Evolutionary conservation across 139 green algal species (phyloP).

Genomic region (Chlorella sp.): DNA sequence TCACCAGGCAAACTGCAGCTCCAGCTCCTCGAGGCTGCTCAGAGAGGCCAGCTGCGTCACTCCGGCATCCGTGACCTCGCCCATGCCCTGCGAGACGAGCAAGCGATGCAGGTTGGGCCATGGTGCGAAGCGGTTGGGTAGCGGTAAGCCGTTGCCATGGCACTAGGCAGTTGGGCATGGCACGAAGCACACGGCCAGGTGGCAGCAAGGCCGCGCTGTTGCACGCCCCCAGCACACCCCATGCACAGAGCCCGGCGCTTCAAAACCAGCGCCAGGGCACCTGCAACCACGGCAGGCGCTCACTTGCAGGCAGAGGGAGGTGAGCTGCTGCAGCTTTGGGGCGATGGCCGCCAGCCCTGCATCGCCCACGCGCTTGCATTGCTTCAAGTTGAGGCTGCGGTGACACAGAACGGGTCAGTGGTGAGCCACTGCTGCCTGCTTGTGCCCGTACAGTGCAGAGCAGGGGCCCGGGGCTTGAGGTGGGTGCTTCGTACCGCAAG

Average conservation of each 20-base stretch:
- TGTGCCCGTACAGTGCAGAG: too few species aligned
- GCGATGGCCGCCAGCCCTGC: conserved; percentile 39
- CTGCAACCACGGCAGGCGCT: too few species aligned
- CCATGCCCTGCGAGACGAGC: conserved; percentile 43
- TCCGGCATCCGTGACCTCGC: conserved; percentile 46
- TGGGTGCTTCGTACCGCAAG: too few species aligned
- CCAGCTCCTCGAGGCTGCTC: conserved; percentile 39
- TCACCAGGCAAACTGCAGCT: conserved; percentile 57
- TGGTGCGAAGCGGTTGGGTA: too few species aligned
- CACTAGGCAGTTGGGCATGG: too few species aligned
- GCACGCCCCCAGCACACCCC: neutral
- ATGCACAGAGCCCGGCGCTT: neutral
- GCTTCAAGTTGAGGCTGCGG: conserved; percentile 48
- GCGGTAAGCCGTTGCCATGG: too few species aligned
- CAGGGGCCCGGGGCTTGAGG: too few species aligned
- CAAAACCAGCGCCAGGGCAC: too few species aligned
- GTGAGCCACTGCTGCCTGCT: too few species aligned
- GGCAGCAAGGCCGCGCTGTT: neutral
- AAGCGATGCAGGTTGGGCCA: too few species aligned
- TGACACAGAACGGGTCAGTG: neutral
- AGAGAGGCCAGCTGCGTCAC: conserved; percentile 35
- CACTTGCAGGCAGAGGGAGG: conserved; percentile 34
- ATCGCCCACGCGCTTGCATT: conserved; percentile 52
- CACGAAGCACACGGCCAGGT: too few species aligned
- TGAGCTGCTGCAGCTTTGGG: conserved; percentile 19